Base-by-base conservation (phyloP, 306 rosid species). In the Sicyos edulis region DNA sequence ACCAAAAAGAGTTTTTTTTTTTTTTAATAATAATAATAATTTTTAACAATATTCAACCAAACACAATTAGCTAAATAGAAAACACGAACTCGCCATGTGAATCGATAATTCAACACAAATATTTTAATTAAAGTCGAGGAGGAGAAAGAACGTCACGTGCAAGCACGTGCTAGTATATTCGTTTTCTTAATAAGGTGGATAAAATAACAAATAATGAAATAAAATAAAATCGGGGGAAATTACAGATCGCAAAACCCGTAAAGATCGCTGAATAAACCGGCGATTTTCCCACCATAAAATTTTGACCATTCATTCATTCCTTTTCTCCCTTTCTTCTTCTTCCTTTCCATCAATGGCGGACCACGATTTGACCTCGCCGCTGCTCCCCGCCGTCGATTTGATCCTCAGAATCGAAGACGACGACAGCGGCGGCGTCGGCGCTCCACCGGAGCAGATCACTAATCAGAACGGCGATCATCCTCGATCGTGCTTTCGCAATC, bases 271-370 rank as follows among this genome's bases (percentile, higher is more conserved):
- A 51, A 51, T 0, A 19, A 53, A 19, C 22, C 14, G 44, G 13
- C 57, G 2, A 16, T n/a, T 10, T 67, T 22, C 55, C 14, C 53
- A 49, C 45, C 45, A 40, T 40, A 6, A 45, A 65, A 65, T 17
- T 4, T 4, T 64, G 6, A 40, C 52, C 53, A 1, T 47, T 8
- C 52, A 66, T 19, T 37, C 42, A 37, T 26, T 10, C 9, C 70
- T 40, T 14, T 0, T 2, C 2, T 11, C 49, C 8, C 2, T 1
- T 42, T 42, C 26, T 21, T 14, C 20, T 42, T 42, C 1, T 6
- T 40, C 17, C 42, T 42, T 45, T 2, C 64, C 69, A 34, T 22
- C 68, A 60, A 93, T 93, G 98, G 87, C 92, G 70, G 89, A 87
- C 76, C 10, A 51, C 68, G 78, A 75, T 74, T 70, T 86, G 54